Base-by-base conservation (phyloP, 495 filamentous ascomycete genomes). In the Neurospora pannonica region DNA sequence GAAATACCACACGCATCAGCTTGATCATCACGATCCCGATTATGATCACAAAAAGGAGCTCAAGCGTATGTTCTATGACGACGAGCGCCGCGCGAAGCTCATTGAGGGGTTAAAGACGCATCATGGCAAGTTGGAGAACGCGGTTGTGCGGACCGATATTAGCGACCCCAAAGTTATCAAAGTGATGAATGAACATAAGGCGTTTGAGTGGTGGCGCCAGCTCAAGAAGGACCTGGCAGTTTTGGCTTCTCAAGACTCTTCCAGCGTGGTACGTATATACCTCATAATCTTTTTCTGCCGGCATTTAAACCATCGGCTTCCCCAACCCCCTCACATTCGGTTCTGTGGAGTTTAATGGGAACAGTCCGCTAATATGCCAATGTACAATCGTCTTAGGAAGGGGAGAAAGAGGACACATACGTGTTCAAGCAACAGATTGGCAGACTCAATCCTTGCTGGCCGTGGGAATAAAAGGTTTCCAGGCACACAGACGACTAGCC, bases 1-100 rank as follows among this genome's bases (percentile, higher is more conserved):
- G 43, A 0, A 48, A 11, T 3, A 0, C 0, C 1, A 4, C 1
- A 4, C 21, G 7, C 0, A 43, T n/a, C 0, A 9, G 42, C n/a
- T 46, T 21, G n/a, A 21, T 46, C 19, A 46, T n/a, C 19, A 2
- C n/a, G 3, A 46, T 46, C 19, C 19, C 43, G 8, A 21, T 9
- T 3, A 15, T 2, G 39, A 9, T n/a, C 0, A n/a, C 19, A 8
- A 10, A 4, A 4, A 48, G n/a, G n/a, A 48, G 43, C 10, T 54
- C 21, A 48, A 21, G 43, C 10, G 10, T 13, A 13, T 13, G 46
- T 13, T 24, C 21, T 54, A 54, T 54, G 46, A 13, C 10, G 21
- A 24, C n/a, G 46, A 54, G 21, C 46, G 46, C 46, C 46, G 46
- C 46, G 46, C 10, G 5, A 28, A 54, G 4, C 46, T 54, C 4